phyloP scores from a whole-genome alignment of 176 grass and related monocot species.

The Oryza rufipogon region DNA sequence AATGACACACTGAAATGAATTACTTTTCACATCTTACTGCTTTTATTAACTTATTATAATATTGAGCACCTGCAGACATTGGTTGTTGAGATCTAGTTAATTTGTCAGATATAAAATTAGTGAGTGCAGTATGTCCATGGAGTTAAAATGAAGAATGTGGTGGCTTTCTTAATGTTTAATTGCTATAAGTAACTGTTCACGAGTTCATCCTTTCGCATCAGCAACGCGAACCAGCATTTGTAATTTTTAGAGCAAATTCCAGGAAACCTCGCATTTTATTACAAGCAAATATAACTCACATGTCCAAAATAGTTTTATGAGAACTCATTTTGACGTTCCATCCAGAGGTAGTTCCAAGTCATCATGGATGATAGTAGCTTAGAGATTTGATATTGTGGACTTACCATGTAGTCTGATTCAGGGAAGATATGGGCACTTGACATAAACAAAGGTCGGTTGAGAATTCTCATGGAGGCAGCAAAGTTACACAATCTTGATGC shows the following conservation, averaged over 20 bases:
- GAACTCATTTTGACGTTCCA: slow-evolving; percentile 20
- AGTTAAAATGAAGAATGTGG: slow-evolving; percentile 5
- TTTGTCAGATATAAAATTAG: slow-evolving; percentile 20
- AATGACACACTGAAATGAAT: neutral
- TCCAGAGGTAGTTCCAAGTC: neutral
- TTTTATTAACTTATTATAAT: slow-evolving; percentile 16
- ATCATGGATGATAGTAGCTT: slow-evolving; percentile 4
- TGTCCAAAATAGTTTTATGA: slow-evolving; percentile 9
- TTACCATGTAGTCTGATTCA: slow-evolving; percentile 39
- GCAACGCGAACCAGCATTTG: neutral
- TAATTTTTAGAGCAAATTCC: neutral
- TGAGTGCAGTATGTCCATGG: slow-evolving; percentile 15
- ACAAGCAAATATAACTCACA: slow-evolving; percentile 12
- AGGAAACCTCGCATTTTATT: too few relatives aligned
- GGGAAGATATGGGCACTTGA: slow-evolving; percentile 84
- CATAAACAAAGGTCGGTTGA: slow-evolving; percentile 86
- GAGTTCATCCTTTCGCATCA: neutral
- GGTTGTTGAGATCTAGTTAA: slow-evolving; percentile 24
- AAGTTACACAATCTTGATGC: slow-evolving; percentile 62
- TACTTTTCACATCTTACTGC: slow-evolving; percentile 4
- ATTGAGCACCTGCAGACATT: neutral
- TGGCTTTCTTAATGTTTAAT: slow-evolving; percentile 3
- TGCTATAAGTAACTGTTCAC: neutral
- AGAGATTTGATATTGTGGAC: slow-evolving; percentile 16
- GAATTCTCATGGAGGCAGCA: slow-evolving; percentile 85